These are phyloP conservation scores for Pyracantha coccinea DNA, from an alignment of 331 rosid genomes.

Conservation along the genomic window DNA sequence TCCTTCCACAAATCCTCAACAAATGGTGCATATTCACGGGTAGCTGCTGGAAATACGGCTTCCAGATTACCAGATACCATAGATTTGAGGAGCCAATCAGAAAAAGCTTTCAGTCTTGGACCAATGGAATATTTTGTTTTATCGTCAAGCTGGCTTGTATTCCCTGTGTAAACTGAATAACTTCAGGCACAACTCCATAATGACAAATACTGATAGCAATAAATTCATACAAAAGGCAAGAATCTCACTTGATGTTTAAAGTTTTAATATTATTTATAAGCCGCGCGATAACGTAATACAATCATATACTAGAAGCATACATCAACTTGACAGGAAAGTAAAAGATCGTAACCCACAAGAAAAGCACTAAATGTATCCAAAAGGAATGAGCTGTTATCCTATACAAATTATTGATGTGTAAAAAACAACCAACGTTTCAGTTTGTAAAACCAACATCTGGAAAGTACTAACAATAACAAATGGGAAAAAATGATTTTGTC, in stretches of 20 bases:
- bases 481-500: too few species aligned
- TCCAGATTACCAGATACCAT: conserved; percentile 60
- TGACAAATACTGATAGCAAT: neutral
- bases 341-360: neutral
- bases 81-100: conserved; percentile 70
- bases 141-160: conserved; percentile 19
- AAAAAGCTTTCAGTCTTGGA: conserved; percentile 44
- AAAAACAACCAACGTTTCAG: too few species aligned
- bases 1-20: conserved; percentile 80
- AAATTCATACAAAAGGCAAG: neutral
- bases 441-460: too few species aligned
- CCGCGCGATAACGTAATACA: neutral
- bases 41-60: conserved; percentile 59
- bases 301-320: neutral
- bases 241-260: neutral
- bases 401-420: too few species aligned
- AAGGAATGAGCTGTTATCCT: neutral
- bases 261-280: neutral
- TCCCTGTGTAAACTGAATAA: conserved; percentile 26
- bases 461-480: too few species aligned
- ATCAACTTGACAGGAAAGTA: neutral
- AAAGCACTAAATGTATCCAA: neutral
- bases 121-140: conserved; percentile 51
- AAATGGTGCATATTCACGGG: conserved; percentile 47
- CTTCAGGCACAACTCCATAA: neutral